Percentiles rank a stretch among this genome's conserved stretches.
phyloP scores from a whole-genome alignment of 2,329 filamentous ascomycete species.

The Xylaria sp. region DNA sequence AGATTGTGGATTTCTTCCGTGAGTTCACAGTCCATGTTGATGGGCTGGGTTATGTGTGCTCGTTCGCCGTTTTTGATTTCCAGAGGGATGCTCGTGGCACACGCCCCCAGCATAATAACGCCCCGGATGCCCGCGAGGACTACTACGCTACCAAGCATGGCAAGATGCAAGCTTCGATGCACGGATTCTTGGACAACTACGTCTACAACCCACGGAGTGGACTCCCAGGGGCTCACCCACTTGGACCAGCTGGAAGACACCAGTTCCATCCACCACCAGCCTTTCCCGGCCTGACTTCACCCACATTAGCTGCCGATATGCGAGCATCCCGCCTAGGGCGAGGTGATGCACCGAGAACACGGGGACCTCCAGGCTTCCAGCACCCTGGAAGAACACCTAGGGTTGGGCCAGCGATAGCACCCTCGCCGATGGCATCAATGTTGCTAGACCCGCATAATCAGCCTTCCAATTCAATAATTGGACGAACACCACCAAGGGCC shows the following conservation, averaged over 20 bases:
- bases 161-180: slow-evolving; percentile 98
- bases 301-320: slow-evolving; percentile 62
- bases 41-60: slow-evolving; percentile 93
- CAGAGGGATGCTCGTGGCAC: slow-evolving; percentile 71
- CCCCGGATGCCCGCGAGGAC: slow-evolving; percentile 78
- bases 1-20: slow-evolving; percentile 95
- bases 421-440: slow-evolving; percentile 74
- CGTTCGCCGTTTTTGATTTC: slow-evolving; percentile 97
- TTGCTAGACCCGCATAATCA: slow-evolving; percentile 79
- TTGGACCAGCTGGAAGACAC: slow-evolving; percentile 55
- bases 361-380: slow-evolving; percentile 44
- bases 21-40: slow-evolving; percentile 98
- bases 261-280: slow-evolving; percentile 77
- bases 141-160: slow-evolving; percentile 96
- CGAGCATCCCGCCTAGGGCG: slow-evolving; percentile 56
- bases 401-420: slow-evolving; percentile 52
- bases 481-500: slow-evolving; percentile 53
- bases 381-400: slow-evolving; percentile 49
- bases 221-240: slow-evolving; percentile 63
- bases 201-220: slow-evolving; percentile 74
- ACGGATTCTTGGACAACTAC: slow-evolving; percentile 94
- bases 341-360: slow-evolving; percentile 52
- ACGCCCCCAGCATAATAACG: slow-evolving; percentile 46
- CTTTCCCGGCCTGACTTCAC: slow-evolving; percentile 74
- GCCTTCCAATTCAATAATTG: slow-evolving; percentile 57